These are phyloP conservation scores for Lipomyces orientalis DNA, from an alignment of 805 yeast genomes.

Conservation along the genomic window DNA sequence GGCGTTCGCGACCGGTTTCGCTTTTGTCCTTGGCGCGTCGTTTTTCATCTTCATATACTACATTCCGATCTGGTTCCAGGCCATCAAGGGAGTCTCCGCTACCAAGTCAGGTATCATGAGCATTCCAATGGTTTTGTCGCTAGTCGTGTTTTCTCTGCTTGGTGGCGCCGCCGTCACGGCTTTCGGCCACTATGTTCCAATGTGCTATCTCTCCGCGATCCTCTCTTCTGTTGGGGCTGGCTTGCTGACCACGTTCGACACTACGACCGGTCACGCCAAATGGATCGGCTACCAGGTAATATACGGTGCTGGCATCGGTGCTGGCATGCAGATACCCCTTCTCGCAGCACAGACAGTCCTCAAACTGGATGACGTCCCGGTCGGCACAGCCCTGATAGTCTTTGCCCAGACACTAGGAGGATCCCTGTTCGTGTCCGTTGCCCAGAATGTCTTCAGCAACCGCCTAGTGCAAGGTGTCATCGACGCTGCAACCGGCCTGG, in stretches of 20 bases:
- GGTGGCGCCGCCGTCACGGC: slow-evolving; percentile 54
- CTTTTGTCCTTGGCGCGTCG: slow-evolving; percentile 56
- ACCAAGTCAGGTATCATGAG: slow-evolving; percentile 51
- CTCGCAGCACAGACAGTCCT: slow-evolving; percentile 25
- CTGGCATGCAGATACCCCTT: slow-evolving; percentile 16
- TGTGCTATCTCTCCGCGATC: slow-evolving; percentile 47
- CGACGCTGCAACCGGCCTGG: neutral
- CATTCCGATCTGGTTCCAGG: slow-evolving; percentile 56
- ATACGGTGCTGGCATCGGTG: slow-evolving; percentile 56
- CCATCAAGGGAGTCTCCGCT: slow-evolving; percentile 51
- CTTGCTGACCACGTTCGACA: slow-evolving; percentile 50
- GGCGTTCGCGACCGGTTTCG: slow-evolving; percentile 46
- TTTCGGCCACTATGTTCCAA: slow-evolving; percentile 51
- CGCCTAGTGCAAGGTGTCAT: neutral
- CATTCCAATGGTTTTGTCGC: slow-evolving; percentile 52
- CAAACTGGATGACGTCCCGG: slow-evolving; percentile 16
- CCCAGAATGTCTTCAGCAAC: slow-evolving; percentile 18
- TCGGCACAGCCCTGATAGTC: slow-evolving; percentile 15
- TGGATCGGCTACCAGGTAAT: slow-evolving; percentile 56
- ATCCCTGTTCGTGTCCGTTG: slow-evolving; percentile 14
- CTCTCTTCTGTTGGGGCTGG: slow-evolving; percentile 55
- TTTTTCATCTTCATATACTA: slow-evolving; percentile 55
- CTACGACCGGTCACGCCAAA: slow-evolving; percentile 47
- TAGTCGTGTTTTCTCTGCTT: slow-evolving; percentile 52
- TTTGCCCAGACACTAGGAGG: slow-evolving; percentile 21